These are phyloP conservation scores for Xerocomus amazonicus DNA, from an alignment of 1,284 basidiomycete species.

Conservation along the genomic window DNA sequence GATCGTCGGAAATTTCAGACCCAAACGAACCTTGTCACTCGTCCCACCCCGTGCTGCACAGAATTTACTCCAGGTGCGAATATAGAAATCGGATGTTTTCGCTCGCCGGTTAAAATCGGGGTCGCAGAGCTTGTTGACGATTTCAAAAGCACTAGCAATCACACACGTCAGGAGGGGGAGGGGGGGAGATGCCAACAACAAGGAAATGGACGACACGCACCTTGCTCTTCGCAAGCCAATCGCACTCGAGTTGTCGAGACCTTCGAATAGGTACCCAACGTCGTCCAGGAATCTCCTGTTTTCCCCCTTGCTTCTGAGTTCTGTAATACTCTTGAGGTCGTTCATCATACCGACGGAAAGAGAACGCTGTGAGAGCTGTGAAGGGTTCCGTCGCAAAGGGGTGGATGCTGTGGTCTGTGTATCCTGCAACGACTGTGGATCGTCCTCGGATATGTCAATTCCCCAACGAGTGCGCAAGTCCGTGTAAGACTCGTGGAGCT, in stretches of 20 bases:
- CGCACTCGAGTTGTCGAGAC: slow-evolving; percentile 51
- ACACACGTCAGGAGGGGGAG: slow-evolving; percentile 1
- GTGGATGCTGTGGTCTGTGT: slow-evolving; percentile 5
- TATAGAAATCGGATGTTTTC: slow-evolving; percentile 66
- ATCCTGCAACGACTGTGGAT: slow-evolving; percentile 40
- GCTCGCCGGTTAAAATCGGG: slow-evolving; percentile 70
- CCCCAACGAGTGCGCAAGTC: slow-evolving; percentile 69
- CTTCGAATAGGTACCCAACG: slow-evolving; percentile 77
- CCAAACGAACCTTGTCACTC: slow-evolving; percentile 51
- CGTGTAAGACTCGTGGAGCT: slow-evolving; percentile 62
- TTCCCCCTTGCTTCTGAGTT: slow-evolving; percentile 76
- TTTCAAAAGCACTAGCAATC: slow-evolving; percentile 59
- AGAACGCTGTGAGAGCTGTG: slow-evolving; percentile 23
- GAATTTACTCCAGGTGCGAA: slow-evolving; percentile 63
- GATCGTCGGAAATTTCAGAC: not conserved
- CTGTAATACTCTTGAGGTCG: slow-evolving; percentile 74
- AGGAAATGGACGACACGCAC: slow-evolving; percentile 31
- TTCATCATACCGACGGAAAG: slow-evolving; percentile 60
- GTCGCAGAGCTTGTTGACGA: slow-evolving; percentile 68
- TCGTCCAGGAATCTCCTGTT: slow-evolving; percentile 74
- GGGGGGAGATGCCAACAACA: not conserved
- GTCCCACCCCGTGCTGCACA: slow-evolving; percentile 53
- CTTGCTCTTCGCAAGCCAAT: slow-evolving; percentile 63
- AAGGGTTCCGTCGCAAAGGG: slow-evolving; percentile 27
- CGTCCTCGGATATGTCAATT: slow-evolving; percentile 70